Percentiles rank a stretch among this genome's conserved stretches.
phyloP scores from a whole-genome alignment of 257 asterid species.

The Solanum tarijense region DNA sequence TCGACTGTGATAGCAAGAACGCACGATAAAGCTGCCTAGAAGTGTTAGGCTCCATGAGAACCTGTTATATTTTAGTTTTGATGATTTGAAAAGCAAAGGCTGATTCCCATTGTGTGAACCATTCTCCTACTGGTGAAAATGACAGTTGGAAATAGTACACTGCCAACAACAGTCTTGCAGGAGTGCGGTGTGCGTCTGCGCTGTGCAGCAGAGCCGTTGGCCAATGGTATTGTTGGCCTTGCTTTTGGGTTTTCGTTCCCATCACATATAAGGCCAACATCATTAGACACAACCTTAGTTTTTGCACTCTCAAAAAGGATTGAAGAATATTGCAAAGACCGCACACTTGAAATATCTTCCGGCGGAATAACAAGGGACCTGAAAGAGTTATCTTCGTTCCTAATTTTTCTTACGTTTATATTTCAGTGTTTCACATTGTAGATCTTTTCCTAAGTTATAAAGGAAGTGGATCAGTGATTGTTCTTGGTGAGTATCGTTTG shows the following conservation, averaged over 20 bases:
- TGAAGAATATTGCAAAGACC: background rate
- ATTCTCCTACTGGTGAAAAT: background rate
- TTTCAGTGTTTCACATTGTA: background rate
- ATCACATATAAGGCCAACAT: background rate
- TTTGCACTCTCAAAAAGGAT: background rate
- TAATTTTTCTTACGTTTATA: background rate
- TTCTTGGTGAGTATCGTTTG: too few species aligned
- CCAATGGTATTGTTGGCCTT: background rate
- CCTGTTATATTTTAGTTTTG: background rate
- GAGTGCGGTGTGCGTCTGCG: accelerated
- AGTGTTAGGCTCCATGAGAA: background rate
- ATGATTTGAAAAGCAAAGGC: background rate
- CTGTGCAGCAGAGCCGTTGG: background rate
- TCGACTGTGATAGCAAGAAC: background rate
- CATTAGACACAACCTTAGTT: background rate
- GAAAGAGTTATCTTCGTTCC: background rate
- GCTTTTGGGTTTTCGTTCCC: background rate
- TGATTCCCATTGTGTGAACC: background rate
- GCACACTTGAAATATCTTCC: background rate
- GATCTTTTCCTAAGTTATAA: too few species aligned
- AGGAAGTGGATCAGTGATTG: background rate
- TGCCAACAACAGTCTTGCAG: background rate
- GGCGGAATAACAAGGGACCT: background rate
- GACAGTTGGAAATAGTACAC: background rate
- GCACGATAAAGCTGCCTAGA: background rate